Percentiles rank a stretch among this genome's conserved stretches.
Conservation (phyloP, 163 green algal species). For the Volvox carteri region DNA sequence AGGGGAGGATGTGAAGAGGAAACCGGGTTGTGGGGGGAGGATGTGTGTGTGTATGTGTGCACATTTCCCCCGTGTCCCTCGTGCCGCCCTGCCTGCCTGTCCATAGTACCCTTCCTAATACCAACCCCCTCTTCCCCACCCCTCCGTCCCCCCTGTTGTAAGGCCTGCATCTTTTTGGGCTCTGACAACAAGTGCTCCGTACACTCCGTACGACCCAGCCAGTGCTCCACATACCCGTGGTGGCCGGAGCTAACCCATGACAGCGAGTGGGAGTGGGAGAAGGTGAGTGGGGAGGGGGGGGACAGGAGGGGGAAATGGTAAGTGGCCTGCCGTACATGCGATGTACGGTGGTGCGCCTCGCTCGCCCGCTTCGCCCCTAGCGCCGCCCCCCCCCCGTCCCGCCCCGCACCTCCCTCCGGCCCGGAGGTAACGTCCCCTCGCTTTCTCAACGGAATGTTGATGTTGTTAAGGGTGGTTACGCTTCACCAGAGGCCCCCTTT, state of each 20-base stretch:
- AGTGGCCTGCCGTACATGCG: background rate
- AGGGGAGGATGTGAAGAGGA: too few species aligned
- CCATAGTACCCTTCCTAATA: background rate
- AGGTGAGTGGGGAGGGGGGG: constrained; percentile 43
- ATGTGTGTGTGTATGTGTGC: too few species aligned
- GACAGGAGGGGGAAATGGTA: background rate
- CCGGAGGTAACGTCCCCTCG: too few species aligned
- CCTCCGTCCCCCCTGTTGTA: background rate
- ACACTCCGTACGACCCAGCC: constrained; percentile 68
- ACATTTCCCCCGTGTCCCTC: too few species aligned
- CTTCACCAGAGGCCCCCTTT: too few species aligned
- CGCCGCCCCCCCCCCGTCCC: background rate
- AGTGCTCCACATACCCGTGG: constrained; percentile 80
- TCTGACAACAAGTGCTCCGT: constrained; percentile 76
- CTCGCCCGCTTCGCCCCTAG: too few species aligned
- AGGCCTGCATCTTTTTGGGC: constrained; percentile 75
- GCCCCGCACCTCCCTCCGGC: background rate
- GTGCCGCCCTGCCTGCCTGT: too few species aligned
- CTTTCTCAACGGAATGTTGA: too few species aligned
- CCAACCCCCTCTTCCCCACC: background rate
- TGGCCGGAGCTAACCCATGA: constrained; percentile 77
- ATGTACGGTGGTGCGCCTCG: background rate
- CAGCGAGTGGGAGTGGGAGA: constrained; percentile 71
- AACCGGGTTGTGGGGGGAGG: too few species aligned
- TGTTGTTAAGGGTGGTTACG: too few species aligned